Base-by-base conservation (phyloP, 371 early-diverging fungal genomes). In the Nosema muscidifuracis region DNA sequence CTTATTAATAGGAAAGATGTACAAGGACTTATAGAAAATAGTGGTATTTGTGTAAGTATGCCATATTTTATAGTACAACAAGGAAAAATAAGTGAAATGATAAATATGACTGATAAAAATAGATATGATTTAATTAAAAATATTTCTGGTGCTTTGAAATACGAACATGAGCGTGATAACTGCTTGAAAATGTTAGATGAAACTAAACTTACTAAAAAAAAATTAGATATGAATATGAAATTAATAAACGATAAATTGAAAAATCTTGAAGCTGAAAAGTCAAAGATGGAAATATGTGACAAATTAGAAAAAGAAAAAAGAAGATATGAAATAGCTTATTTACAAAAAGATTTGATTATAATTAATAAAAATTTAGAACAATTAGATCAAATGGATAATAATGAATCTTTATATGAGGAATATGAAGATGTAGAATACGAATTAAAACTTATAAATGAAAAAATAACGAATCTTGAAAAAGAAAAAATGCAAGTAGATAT, bases 1-100 rank as follows among this genome's bases (percentile, higher is more conserved):
- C 87, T 84, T 58, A 88, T 89, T 2, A 88, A 89, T 86, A 87
- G 84, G 66, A 86, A 83, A 31, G 97, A 97, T 74, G 89, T 97
- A 13, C 85, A 87, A 85, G 93, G 89, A 74, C 82, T 97, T 69
- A 85, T 97, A 20, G 95, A 97, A 81, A 90, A 89, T 81, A 93
- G 95, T 20, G 98, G 97, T 0, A 92, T 97, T 71, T 91, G 94
- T n/a, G 63, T 85, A 89, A 33, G 57, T 58, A 31, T 47, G 60
- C 71, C 75, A 30, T 91, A 95, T 82, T 95, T 94, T 76, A 93
- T 97, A 81, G 95, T 99, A 3, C 94, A 93, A n/a, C 99, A 99
- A 85, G 97, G 97, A 43, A 85, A 93, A 63, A 90, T 95, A 84
- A 92, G 88, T 3, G 88, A 91, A 1, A 85, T 97, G 62, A 93